Evolutionary conservation across 2,329 filamentous ascomycete genomes (phyloP), one percentile per base, ranked within the genome.

Genomic region (Ceratocystis cacaofunesta): DNA sequence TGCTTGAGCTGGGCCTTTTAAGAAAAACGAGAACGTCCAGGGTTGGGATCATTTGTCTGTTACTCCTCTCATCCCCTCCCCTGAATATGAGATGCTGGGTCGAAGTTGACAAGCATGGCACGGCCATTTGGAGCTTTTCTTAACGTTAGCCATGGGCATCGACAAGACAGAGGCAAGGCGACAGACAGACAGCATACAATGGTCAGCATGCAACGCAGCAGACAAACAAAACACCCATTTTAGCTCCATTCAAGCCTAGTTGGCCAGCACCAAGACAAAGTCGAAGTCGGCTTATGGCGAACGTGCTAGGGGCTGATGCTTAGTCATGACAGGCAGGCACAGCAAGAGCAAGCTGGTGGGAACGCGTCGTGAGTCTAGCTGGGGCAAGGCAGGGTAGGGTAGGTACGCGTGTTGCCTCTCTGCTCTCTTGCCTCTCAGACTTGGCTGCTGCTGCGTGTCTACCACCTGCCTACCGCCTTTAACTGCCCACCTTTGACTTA

Each of bases 51-150:
- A 46, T 32, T 55, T 43, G 41, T 52, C 48, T 52, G 19, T 52
- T 52, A 8, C 48, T 52, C 36, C 36, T 48, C 17, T n/a, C 46
- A 22, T 22, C 22, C 46, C 46, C 36, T 48, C 61, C 61, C 61
- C 65, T 66, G 65, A 63, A 61, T 66, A 17, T 25, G 12, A 25
- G 19, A 36, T 46, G 61, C 50, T 57, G 58, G 36, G 30, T 66
- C 65, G 50, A 66, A 25, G 36, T 41, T 60, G 50, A 43, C 61
- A 63, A 60, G 65, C 65, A 63, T 66, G 65, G 65, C 65, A 66
- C 65, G 65, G 65, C 19, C 61, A 63, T 61, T 44, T 41, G 44
- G 48, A 62, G 22, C 61, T 58, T 62, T 50, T 62, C 48, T 61
- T n/a, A 61, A 60, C 41, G 63, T 60, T 64, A 8, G 36, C 36